Percentiles rank a stretch among this genome's conserved stretches.
Conservation (phyloP, 768 basidiomycete genomes). For the Cystobasidium onofrii region DNA sequence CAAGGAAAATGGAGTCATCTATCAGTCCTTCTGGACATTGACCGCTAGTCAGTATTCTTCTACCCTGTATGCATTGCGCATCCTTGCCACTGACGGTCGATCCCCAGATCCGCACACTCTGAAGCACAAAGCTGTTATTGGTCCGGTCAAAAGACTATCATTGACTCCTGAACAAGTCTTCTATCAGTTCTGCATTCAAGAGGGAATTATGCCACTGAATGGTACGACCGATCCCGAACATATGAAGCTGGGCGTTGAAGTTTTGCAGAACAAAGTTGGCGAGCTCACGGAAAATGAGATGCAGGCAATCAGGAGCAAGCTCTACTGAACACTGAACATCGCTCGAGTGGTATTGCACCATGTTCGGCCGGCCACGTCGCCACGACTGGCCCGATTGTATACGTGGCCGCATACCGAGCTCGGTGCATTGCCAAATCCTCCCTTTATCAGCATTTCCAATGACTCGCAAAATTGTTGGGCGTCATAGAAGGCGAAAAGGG, state of each 20-base stretch:
- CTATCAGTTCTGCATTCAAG: constrained; percentile 61
- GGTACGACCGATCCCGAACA: constrained; percentile 54
- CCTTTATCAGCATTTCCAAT: neutral
- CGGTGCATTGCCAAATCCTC: neutral
- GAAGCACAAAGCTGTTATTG: constrained; percentile 53
- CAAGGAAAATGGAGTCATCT: constrained; percentile 56
- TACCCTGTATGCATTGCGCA: too few species aligned
- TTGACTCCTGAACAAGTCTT: constrained; percentile 61
- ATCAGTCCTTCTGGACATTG: constrained; percentile 87
- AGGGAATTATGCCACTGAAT: constrained; percentile 63
- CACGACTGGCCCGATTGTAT: neutral
- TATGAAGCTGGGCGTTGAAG: constrained; percentile 17
- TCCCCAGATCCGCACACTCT: constrained; percentile 56
- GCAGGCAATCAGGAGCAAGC: neutral
- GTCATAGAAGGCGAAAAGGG: neutral
- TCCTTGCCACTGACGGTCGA: neutral
- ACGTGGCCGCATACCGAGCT: neutral
- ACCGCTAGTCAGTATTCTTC: constrained; percentile 26
- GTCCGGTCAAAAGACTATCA: constrained; percentile 51
- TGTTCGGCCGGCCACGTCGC: neutral
- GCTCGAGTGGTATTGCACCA: neutral
- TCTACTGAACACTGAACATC: neutral
- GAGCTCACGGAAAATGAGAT: neutral
- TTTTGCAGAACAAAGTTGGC: neutral
- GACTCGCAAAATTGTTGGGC: neutral